Evolutionary conservation across 1,139 yeast species (phyloP), one percentile per base, ranked within the genome.

Genomic region (Candida mesenterica): DNA sequence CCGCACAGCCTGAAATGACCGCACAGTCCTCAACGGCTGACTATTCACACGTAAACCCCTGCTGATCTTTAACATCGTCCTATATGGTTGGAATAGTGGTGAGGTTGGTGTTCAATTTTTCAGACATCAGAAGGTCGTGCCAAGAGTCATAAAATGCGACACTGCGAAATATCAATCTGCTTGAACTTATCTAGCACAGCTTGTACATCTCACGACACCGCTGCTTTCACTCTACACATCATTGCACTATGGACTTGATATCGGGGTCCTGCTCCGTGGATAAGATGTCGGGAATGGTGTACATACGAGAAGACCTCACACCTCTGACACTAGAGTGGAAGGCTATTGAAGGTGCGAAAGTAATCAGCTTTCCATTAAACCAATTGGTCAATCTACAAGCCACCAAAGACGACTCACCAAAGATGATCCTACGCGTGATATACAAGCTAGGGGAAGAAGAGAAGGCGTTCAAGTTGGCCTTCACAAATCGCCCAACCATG

Each of bases 401-500:
- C 1, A 78, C 95, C 1, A 83, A 87, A 16, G 82, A 84, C 9
- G 64, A 78, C 0, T 69, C 79, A 23, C 84, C 83, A 14, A 82
- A 82, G 50, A 77, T 84, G 80, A 76, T 79, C 61, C 59, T 88
- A 34, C 77, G 77, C 52, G 63, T 88, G 18, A 62, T 75, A 9
- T 72, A 79, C 29, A 69, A 67, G 35, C 52, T 54, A 1, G 64
- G 50, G 4, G 57, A 58, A 5, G 72, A 60, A 3, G 67, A 62
- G 5, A 73, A 72, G 42, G 72, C 77, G n/a, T 55, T 68, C 13
- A 65, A 68, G 30, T 77, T 87, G 44, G 64, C 84, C 0, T 87
- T 87, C 59, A 79, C 75, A 39, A 82, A 82, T 50, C 63, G 94
- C 40, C 79, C 79, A 15, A 80, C 86, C 13, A 82, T 87, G 94